phyloP scores from a whole-genome alignment of 2,329 filamentous ascomycete species.

The Zasmidium citrigriseum region DNA sequence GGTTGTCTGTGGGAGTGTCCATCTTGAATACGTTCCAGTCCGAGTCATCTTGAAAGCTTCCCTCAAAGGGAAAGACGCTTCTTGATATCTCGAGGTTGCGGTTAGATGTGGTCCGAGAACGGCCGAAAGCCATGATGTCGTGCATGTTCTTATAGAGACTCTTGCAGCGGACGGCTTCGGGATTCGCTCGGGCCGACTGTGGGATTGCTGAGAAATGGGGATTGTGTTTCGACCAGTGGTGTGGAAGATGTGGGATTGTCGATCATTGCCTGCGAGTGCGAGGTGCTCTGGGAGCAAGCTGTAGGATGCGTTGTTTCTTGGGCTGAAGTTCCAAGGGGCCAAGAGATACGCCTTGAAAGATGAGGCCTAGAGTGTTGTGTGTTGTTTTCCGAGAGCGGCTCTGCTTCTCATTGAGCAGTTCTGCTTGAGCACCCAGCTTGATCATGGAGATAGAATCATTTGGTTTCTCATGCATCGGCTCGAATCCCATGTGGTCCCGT shows the following conservation, averaged over 20 bases:
- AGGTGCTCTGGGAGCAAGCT: neutral
- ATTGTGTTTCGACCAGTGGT: neutral
- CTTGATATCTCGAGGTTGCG: neutral
- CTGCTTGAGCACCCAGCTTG: no score
- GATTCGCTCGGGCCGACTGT: neutral
- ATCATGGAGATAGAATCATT: no score
- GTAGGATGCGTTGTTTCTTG: neutral
- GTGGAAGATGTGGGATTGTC: no score
- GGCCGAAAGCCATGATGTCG: no score
- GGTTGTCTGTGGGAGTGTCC: conserved; percentile 8
- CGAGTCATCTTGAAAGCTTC: neutral
- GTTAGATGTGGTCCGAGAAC: neutral
- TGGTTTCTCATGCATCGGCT: no score
- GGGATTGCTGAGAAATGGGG: neutral
- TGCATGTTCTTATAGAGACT: neutral
- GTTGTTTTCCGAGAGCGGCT: no score
- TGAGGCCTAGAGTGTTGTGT: no score
- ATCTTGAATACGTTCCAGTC: neutral
- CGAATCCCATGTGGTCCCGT: no score
- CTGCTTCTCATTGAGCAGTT: no score
- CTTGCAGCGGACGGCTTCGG: neutral
- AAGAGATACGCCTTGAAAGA: neutral
- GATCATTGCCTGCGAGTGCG: neutral
- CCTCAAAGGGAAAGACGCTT: no score
- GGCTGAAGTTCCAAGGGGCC: no score